Conservation (phyloP, 345 rosid species). For the Lepidium sativum region DNA sequence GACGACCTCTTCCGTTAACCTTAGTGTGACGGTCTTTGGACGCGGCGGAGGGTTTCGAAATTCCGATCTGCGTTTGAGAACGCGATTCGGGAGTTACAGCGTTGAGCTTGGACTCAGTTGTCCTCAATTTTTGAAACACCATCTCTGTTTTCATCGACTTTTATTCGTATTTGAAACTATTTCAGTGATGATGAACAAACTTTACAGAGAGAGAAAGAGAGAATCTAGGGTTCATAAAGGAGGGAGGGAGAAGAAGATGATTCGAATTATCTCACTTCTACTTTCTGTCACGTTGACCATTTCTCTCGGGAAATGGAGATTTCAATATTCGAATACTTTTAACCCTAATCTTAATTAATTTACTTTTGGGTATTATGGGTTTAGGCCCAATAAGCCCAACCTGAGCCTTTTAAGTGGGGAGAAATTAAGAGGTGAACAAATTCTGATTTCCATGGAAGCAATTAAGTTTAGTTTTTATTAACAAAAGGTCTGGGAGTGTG, state of each 20-base stretch:
- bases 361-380: neutral
- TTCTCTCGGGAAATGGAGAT: neutral
- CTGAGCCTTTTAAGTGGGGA: neutral
- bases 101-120: slow-evolving; percentile 1
- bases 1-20: slow-evolving; percentile 65
- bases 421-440: neutral
- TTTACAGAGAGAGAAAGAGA: neutral
- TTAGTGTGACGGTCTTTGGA: slow-evolving; percentile 66
- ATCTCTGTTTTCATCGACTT: slow-evolving; percentile 1
- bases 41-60: slow-evolving; percentile 23
- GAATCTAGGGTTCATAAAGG: slow-evolving; percentile 4
- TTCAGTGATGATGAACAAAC: neutral
- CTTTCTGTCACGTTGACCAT: slow-evolving; percentile 3
- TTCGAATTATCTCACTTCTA: slow-evolving; percentile 5
- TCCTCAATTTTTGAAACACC: neutral
- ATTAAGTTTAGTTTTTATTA: neutral
- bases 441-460: slow-evolving; percentile 24
- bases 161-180: no score
- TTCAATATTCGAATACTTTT: neutral
- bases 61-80: slow-evolving; percentile 9
- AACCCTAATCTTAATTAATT: no score
- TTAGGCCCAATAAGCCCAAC: slow-evolving; percentile 8
- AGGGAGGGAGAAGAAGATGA: neutral
- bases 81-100: neutral
- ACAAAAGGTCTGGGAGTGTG: neutral